A percentile compares a stretch with the other conserved stretches of the same genome.
phyloP scores from a whole-genome alignment of 1,284 basidiomycete genomes.

The Ceratobasidium sp. region DNA sequence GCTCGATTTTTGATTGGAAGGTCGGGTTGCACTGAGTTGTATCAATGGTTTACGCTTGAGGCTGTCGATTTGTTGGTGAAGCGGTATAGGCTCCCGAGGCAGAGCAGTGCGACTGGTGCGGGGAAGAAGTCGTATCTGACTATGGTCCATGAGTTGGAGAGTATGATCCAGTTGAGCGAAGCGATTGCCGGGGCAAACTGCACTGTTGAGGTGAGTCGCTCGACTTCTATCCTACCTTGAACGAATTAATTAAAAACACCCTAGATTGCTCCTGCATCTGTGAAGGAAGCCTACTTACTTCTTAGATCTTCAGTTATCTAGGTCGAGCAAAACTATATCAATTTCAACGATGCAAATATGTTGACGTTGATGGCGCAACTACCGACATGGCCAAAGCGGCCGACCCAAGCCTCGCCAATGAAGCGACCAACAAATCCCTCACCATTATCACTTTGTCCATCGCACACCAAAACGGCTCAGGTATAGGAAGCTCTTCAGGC shows the following conservation, averaged over 20 bases:
- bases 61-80: constrained; percentile 95
- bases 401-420: constrained; percentile 14
- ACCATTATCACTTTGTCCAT: no score
- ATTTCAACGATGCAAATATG: constrained; percentile 88
- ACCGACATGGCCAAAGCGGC: constrained; percentile 53
- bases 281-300: constrained; percentile 94
- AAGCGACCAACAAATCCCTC: no score
- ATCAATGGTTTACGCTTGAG: constrained; percentile 83
- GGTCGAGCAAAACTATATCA: constrained; percentile 98
- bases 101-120: constrained; percentile 90
- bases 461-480: no score
- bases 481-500: no score
- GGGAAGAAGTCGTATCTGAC: constrained; percentile 75
- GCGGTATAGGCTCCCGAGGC: constrained; percentile 92
- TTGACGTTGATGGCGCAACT: constrained; percentile 60
- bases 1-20: constrained; percentile 49
- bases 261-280: constrained; percentile 91
- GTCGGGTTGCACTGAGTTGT: not conserved
- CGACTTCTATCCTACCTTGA: not conserved
- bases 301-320: constrained; percentile 98
- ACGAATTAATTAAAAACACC: not conserved
- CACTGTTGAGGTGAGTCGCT: constrained; percentile 76
- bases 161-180: constrained; percentile 72
- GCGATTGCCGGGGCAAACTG: constrained; percentile 95
- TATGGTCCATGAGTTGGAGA: constrained; percentile 71